Base-by-base conservation (phyloP, 306 rosid species). In the Begonia peltatifolia region DNA sequence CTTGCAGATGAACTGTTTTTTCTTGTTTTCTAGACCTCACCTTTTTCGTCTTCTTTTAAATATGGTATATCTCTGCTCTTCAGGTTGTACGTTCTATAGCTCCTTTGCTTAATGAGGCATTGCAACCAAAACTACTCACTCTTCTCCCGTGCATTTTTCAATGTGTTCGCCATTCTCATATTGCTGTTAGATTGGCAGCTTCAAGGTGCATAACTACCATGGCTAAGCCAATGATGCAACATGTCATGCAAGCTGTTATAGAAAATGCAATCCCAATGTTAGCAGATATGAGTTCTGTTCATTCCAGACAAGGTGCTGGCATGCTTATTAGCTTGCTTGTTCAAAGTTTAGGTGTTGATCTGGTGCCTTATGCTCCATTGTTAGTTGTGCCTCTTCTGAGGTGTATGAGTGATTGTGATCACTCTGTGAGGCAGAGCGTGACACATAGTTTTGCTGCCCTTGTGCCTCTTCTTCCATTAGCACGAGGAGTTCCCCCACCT, bases 361-460 rank as follows among this genome's bases (percentile, higher is more conserved):
- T 90, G 63, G 86, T 85, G 23, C 76, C 94, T 50, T 90, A 90
- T 65, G 92, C 99, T 69, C 88, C 95, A 66, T 72, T 90, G 47
- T 71, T 90, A 74, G 95, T 90, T 25, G 99, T 90, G 65, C 99
- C 99, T 48, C 99, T 90, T 69, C 67, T 90, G 47, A 71, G 83
- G 77, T 90, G 99, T 64, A 90, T 86, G 99, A 80, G 99, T 60
- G 99, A 90, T 43, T 76, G 84, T 58, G 94, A 90, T 75, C 94
- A 80, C 57, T 90, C 92, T 55, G 99, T 90, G 59, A 90, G 99
- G 71, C 80, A 77, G 76, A 80, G 94, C 71, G 99, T 90, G 66
- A 90, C 99, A 44, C 99, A 71, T 73, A 86, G 99, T 79, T 90
- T 90, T 86, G 99, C 99, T 56, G 85, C 99, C 52, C 95, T 90